Percentiles rank a stretch among this genome's conserved stretches.
Conservation (phyloP, 2,329 filamentous ascomycete genomes). For the Fusarium xylarioides region DNA sequence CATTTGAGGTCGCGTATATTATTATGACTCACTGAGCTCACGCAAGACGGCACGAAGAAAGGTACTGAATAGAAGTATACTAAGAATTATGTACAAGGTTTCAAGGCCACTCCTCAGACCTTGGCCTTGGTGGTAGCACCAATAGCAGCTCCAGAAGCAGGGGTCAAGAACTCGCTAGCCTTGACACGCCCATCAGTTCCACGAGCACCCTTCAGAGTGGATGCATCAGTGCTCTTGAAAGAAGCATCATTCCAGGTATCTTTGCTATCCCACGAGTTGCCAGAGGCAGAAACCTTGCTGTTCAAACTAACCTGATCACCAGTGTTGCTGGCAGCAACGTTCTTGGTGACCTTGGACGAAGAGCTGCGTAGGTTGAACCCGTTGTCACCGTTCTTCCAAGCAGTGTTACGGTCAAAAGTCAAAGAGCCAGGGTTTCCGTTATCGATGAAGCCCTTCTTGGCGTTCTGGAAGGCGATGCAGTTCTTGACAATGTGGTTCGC, state of each 20-base stretch:
- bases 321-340: constrained; percentile 48
- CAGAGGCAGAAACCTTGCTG: constrained; percentile 39
- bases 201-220: constrained; percentile 49
- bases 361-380: constrained; percentile 38
- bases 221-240: constrained; percentile 51
- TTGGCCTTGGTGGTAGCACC: constrained; percentile 36
- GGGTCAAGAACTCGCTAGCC: constrained; percentile 54
- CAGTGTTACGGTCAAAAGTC: constrained; percentile 53
- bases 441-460: constrained; percentile 57
- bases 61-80: no score
- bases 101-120: background rate
- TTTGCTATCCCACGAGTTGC: constrained; percentile 55
- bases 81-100: background rate
- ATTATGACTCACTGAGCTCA: rapidly evolving
- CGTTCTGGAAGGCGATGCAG: constrained; percentile 56
- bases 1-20: rapidly evolving
- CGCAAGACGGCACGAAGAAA: background rate
- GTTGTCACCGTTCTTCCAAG: constrained; percentile 54
- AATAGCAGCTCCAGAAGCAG: constrained; percentile 43
- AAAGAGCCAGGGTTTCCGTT: constrained; percentile 55
- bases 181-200: constrained; percentile 51
- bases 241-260: constrained; percentile 49
- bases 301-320: constrained; percentile 17
- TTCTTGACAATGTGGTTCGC: constrained; percentile 56
- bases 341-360: constrained; percentile 48